A percentile compares a stretch with the other conserved stretches of the same genome.
phyloP scores from a whole-genome alignment of 768 basidiomycete genomes.

The Hygrophorus russula region DNA sequence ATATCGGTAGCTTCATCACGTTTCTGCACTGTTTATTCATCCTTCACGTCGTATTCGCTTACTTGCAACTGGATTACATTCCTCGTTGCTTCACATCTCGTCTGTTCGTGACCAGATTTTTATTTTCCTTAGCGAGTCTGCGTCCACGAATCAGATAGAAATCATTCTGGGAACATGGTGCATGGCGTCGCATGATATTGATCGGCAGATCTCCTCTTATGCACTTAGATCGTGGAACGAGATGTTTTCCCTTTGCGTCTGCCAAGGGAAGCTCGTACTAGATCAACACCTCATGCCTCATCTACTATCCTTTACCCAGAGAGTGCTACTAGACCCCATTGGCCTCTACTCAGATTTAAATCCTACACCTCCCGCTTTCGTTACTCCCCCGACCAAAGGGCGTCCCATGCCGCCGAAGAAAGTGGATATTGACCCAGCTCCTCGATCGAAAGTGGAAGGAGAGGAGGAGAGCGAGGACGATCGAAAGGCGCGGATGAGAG shows the following conservation, averaged over 20 bases:
- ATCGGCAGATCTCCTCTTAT: constrained; percentile 42
- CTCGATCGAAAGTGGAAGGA: constrained; percentile 38
- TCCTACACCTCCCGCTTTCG: constrained; percentile 38
- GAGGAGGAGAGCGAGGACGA: constrained; percentile 64
- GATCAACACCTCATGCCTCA: constrained; percentile 19
- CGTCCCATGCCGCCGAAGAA: constrained; percentile 11
- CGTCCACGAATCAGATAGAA: constrained; percentile 38
- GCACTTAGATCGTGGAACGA: constrained; percentile 47
- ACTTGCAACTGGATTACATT: constrained; percentile 50
- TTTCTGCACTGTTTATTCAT: constrained; percentile 73
- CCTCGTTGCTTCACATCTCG: constrained; percentile 49
- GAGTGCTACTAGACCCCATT: constrained; percentile 48
- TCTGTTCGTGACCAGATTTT: constrained; percentile 36
- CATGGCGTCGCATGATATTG: constrained; percentile 60
- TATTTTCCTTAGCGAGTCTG: constrained; percentile 36
- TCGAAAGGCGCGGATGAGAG: constrained; percentile 54
- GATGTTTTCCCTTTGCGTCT: constrained; percentile 15
- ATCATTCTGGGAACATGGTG: constrained; percentile 64
- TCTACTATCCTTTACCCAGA: constrained; percentile 41
- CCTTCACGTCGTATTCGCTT: constrained; percentile 66
- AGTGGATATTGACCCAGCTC: background rate
- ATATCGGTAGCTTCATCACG: constrained; percentile 61
- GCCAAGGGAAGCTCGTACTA: constrained; percentile 19
- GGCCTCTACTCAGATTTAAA: constrained; percentile 51
- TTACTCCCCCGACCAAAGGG: constrained; percentile 17